These are phyloP conservation scores for Trichoderma sp. DNA, from an alignment of 2,329 filamentous ascomycete genomes.

Conservation along the genomic window DNA sequence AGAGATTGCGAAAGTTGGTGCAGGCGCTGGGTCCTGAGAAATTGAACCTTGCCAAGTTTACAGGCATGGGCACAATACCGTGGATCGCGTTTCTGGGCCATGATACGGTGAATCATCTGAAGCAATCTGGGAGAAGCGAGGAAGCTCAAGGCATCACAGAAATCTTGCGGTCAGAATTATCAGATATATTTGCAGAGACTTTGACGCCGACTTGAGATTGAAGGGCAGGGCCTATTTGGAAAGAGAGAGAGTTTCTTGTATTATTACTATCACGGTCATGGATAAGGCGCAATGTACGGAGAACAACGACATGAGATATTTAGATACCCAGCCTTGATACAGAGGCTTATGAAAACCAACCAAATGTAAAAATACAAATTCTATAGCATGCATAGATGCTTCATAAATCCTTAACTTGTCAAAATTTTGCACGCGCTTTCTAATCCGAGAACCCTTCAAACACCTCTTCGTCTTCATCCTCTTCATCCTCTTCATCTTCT, in stretches of 20 bases:
- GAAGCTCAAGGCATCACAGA: conserved; percentile 43
- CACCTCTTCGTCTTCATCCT: conserved; percentile 52
- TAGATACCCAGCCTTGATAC: conserved; percentile 1
- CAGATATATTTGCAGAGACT: conserved; percentile 30
- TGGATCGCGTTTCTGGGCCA: conserved; percentile 43
- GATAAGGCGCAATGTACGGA: not conserved
- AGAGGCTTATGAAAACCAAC: not conserved
- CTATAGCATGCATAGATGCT: not conserved
- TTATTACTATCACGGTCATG: not conserved
- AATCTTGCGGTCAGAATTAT: conserved; percentile 38
- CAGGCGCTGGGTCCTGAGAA: conserved; percentile 28
- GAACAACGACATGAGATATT: not conserved
- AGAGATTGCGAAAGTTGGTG: conserved; percentile 32
- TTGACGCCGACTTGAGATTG: conserved; percentile 23
- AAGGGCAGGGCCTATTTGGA: not conserved
- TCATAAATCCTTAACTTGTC: not conserved
- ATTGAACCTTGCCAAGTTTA: conserved; percentile 29
- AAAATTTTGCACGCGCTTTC: not conserved
- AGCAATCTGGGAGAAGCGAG: conserved; percentile 38
- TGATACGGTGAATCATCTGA: conserved; percentile 49
- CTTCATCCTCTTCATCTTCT: conserved; percentile 52
- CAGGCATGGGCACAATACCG: conserved; percentile 34
- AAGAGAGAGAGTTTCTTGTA: not conserved
- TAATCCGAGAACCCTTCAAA: conserved; percentile 57
- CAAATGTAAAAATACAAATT: not conserved